phyloP scores from a whole-genome alignment of 305 asterid species.

The Rubia peregrina region DNA sequence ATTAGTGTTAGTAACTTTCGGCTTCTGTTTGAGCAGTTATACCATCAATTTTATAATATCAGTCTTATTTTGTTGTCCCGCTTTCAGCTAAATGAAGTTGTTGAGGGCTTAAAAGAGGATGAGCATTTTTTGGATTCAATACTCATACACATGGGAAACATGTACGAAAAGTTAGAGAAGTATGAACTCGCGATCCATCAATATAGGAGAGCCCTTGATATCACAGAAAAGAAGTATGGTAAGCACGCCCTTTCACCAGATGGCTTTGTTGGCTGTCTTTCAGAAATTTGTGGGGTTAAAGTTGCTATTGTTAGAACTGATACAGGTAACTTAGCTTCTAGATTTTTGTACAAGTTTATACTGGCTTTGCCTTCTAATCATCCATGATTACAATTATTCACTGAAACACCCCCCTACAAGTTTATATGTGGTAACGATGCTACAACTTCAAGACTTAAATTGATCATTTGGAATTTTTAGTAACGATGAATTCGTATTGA shows the following conservation, averaged over 20 bases:
- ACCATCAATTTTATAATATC: neutral
- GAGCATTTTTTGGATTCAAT: conserved; percentile 72
- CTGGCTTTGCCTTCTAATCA: neutral
- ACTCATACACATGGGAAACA: conserved; percentile 87
- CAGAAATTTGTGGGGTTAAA: neutral
- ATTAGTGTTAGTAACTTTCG: neutral
- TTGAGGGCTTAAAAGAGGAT: conserved; percentile 47
- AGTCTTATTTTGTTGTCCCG: neutral
- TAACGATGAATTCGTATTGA: neutral
- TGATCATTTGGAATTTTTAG: neutral
- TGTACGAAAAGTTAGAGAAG: conserved; percentile 58
- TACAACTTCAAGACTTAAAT: neutral
- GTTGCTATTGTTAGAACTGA: neutral
- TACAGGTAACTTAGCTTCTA: neutral
- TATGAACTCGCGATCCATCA: conserved; percentile 42
- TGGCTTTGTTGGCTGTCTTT: neutral
- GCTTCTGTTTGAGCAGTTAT: neutral
- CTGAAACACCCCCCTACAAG: neutral
- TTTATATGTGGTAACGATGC: too few species aligned
- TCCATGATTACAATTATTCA: neutral
- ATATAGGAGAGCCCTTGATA: conserved; percentile 57
- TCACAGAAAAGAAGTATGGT: conserved; percentile 62
- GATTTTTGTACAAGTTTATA: neutral
- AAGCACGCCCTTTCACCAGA: conserved; percentile 16
- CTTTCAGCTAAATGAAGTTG: conserved; percentile 57